A percentile compares a stretch with the other conserved stretches of the same genome.
Conservation (phyloP, 148 eudicot species). For the Amaranthus cruentus region DNA sequence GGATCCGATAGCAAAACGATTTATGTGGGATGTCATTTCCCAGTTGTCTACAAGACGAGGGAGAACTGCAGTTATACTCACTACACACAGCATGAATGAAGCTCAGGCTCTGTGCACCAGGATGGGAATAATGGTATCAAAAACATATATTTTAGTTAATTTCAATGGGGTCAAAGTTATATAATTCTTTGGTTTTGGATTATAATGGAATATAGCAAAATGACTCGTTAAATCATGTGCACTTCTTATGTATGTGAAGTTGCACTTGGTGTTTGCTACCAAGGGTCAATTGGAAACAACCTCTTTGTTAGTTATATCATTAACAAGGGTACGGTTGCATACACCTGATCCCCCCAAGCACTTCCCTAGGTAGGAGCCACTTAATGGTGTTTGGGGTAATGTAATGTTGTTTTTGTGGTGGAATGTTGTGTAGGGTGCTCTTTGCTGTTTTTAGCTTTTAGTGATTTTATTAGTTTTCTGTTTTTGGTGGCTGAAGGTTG, state of each 20-base stretch:
- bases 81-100: constrained; percentile 99
- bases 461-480: neutral
- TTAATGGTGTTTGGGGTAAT: neutral
- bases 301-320: no score
- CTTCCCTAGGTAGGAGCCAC: neutral
- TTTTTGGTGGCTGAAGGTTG: constrained; percentile 49
- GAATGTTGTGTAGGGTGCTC: no score
- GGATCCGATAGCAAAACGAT: constrained; percentile 98
- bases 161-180: no score
- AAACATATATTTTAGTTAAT: neutral
- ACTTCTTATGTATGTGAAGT: no score
- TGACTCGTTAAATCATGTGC: no score
- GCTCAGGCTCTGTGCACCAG: constrained; percentile 97
- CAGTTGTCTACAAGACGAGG: constrained; percentile 91
- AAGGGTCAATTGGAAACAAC: no score
- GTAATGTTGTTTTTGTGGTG: no score
- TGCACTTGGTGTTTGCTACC: no score
- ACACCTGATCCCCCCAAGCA: no score
- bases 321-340: no score
- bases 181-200: no score
- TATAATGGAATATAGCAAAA: no score
- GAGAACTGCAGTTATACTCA: constrained; percentile 89
- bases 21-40: constrained; percentile 99
- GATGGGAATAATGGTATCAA: constrained; percentile 89
- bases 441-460: neutral